phyloP scores from a whole-genome alignment of 148 eudicot genomes.

The Vaccinium darrowii region DNA sequence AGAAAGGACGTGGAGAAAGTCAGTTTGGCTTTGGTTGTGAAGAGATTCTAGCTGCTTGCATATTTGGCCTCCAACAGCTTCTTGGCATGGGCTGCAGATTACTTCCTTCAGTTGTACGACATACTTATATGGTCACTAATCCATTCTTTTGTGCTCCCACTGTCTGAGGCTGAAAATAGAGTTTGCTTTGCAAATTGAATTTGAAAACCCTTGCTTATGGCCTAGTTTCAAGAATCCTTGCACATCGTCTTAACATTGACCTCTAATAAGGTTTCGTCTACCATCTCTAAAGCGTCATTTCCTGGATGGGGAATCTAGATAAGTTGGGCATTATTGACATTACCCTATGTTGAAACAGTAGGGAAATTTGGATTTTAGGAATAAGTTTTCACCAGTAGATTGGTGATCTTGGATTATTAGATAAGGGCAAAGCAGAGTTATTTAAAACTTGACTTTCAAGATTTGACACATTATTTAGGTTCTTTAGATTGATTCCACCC shows the following conservation, averaged over 20 bases:
- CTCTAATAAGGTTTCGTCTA: background rate
- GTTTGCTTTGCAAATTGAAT: background rate
- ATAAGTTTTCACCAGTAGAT: background rate
- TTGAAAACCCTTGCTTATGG: background rate
- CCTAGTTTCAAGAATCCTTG: background rate
- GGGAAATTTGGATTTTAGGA: background rate
- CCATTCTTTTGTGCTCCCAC: background rate
- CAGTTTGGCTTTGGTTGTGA: slow-evolving; percentile 30
- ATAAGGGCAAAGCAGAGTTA: background rate
- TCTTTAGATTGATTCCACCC: too few species aligned
- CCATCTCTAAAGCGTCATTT: background rate
- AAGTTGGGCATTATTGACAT: background rate
- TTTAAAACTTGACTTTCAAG: background rate
- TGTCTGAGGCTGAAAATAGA: background rate
- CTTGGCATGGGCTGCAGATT: slow-evolving; percentile 46
- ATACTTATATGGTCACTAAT: background rate
- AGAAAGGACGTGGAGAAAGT: slow-evolving; percentile 28
- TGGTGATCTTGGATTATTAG: too few species aligned
- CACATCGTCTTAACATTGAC: background rate
- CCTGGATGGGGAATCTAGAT: background rate
- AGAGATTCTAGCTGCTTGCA: slow-evolving; percentile 49
- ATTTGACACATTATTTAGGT: background rate
- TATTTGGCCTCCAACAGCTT: slow-evolving; percentile 64
- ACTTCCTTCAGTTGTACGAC: slow-evolving; percentile 62
- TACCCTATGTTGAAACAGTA: background rate